Percentiles rank a stretch among this genome's conserved stretches.
phyloP scores from a whole-genome alignment of 805 yeast genomes.

The Blastobotrys mokoenaii region DNA sequence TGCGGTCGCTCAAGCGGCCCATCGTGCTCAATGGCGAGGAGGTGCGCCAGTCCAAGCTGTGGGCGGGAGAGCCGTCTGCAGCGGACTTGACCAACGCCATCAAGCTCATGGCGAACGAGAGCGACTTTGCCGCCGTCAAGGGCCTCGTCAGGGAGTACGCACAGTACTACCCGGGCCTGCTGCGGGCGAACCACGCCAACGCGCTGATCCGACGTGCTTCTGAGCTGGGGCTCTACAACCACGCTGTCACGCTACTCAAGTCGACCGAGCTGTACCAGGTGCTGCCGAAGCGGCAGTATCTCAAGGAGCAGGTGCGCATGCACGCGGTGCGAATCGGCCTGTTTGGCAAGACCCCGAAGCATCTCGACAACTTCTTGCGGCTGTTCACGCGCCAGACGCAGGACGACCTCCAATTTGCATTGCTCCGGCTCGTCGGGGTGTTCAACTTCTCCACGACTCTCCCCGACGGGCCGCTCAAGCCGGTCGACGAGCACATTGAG shows the following conservation, averaged over 20 bases:
- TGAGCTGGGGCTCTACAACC: conserved; percentile 15
- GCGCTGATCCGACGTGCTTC: conserved; percentile 21
- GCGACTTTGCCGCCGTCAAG: conserved; percentile 15
- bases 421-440: too few species aligned
- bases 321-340: not conserved
- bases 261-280: not conserved
- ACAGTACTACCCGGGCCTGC: conserved; percentile 11
- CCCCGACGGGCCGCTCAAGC: too few species aligned
- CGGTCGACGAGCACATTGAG: too few species aligned
- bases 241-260: conserved; percentile 6
- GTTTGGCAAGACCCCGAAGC: too few species aligned
- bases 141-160: conserved; percentile 15
- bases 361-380: too few species aligned
- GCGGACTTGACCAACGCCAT: conserved; percentile 17
- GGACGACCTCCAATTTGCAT: too few species aligned
- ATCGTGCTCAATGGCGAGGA: conserved; percentile 14
- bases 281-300: not conserved
- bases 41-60: conserved; percentile 7
- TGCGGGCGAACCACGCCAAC: conserved; percentile 16
- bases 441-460: too few species aligned
- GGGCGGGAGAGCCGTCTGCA: conserved; percentile 21
- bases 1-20: conserved; percentile 12
- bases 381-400: too few species aligned
- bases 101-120: conserved; percentile 12
- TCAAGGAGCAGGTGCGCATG: conserved; percentile 1